Evolutionary conservation across 495 filamentous ascomycete genomes (phyloP), one percentile per base, ranked within the genome.

Genomic region (Tuber borchii): DNA sequence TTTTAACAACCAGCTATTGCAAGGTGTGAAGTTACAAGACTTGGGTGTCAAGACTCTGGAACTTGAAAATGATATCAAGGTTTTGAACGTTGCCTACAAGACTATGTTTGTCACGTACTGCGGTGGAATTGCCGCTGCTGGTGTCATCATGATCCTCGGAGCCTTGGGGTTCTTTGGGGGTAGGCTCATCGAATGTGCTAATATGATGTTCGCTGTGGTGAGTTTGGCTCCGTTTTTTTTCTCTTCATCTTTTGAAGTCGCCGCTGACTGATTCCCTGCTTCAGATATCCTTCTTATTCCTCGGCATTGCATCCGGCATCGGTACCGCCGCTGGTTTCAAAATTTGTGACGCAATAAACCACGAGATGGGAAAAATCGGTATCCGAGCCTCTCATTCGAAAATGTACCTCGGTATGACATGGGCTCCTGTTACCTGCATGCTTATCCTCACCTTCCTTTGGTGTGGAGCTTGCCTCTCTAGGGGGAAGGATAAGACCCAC

Each of bases 71-170:
- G 82, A 75, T 2, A 46, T 81, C 26, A 17, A 45, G 6, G 76
- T 76, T 4, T 69, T 83, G 17, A 76, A 80, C 17, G 34, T 51
- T 10, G 82, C 76, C 7, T 83, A 83, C 39, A 78, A 77, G 56
- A 56, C 51, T 19, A 83, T 83, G 81, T 82, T 75, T 78, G 69
- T 83, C 26, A 69, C 71, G 10, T 81, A 81, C 61, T 74, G 75
- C 14, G 71, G 83, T 37, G 82, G 81, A 2, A 76, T 80, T 26
- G 51, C 70, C 2, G 8, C 77, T 7, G 76, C 82, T 14, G 82
- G 74, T 0, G 1, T 83, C 19, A 73, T 71, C 26, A 44, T 83
- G 34, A n/a, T 83, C 6, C 37, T 78, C 2, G 78, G 76, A 20
- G 42, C 81, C 10, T 2, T 75, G 1, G 81, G 76, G 1, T 78